Conservation (phyloP, 2,329 filamentous ascomycete species). For the Penicillium frequentans region DNA sequence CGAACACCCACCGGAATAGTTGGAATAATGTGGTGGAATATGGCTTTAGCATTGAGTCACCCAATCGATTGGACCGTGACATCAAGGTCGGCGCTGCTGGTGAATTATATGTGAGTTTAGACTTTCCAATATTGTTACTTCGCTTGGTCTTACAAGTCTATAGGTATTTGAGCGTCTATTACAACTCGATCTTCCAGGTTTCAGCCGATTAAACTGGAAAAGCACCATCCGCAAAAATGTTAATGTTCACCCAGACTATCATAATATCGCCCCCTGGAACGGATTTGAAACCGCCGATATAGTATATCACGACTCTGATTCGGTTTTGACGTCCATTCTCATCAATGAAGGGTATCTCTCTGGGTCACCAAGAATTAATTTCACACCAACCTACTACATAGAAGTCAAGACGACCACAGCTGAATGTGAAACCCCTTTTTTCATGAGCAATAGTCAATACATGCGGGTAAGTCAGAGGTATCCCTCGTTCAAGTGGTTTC, state of each 20-base stretch:
- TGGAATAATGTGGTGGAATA: too few relatives aligned
- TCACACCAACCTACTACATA: not conserved
- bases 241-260: not conserved
- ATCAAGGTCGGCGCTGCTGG: not conserved
- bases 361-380: not conserved
- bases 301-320: not conserved
- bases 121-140: not conserved
- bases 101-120: not conserved
- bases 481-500: too few relatives aligned
- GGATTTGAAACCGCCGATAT: not conserved
- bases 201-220: not conserved
- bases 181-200: not conserved
- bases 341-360: not conserved
- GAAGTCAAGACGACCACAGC: not conserved
- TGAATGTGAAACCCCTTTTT: not conserved
- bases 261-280: not conserved
- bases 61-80: not conserved
- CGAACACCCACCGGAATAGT: too few relatives aligned
- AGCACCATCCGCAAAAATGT: not conserved
- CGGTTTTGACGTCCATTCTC: not conserved
- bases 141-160: not conserved
- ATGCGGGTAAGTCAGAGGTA: not conserved
- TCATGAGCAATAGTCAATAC: not conserved
- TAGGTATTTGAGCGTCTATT: not conserved
- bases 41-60: too few relatives aligned